Percentiles rank a stretch among this genome's conserved stretches.
These are phyloP conservation scores for Lasiodiplodia theobromae DNA, from an alignment of 2,329 filamentous ascomycete species.

Conservation along the genomic window DNA sequence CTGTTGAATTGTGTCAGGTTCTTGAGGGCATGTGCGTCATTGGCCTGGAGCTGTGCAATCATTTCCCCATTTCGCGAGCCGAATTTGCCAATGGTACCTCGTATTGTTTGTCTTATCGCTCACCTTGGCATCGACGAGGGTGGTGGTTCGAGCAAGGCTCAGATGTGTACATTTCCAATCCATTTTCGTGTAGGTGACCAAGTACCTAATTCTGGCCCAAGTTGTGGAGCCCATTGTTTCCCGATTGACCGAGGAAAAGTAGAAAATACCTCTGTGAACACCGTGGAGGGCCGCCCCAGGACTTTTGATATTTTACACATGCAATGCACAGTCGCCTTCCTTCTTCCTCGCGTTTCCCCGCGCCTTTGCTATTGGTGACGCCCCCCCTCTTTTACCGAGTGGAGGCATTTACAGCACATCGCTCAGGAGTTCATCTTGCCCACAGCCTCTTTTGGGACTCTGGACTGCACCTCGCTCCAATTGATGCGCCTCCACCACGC, in stretches of 20 bases:
- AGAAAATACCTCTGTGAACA: not conserved
- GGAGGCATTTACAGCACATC: not conserved
- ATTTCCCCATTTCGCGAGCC: not conserved
- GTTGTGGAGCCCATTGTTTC: not conserved
- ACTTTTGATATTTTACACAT: conserved; percentile 21
- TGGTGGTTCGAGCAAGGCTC: not conserved
- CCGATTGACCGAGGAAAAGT: not conserved
- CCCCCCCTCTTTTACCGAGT: not conserved
- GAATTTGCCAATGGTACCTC: not conserved
- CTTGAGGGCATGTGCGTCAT: not conserved
- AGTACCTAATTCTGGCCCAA: not conserved
- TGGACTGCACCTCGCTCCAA: conserved; percentile 72
- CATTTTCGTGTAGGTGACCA: not conserved
- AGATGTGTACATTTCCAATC: not conserved
- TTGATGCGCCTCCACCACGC: conserved; percentile 89
- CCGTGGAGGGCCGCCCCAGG: not conserved
- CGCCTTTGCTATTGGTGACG: not conserved
- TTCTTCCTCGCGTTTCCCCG: not conserved
- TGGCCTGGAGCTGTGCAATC: not conserved
- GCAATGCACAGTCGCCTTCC: conserved; percentile 16
- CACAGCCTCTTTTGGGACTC: not conserved
- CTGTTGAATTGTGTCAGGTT: not conserved
- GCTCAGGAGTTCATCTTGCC: not conserved
- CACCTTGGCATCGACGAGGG: not conserved
- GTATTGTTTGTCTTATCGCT: not conserved